Evolutionary conservation across 805 yeast genomes (phyloP).

Genomic region (Pichia sporocuriosa): DNA sequence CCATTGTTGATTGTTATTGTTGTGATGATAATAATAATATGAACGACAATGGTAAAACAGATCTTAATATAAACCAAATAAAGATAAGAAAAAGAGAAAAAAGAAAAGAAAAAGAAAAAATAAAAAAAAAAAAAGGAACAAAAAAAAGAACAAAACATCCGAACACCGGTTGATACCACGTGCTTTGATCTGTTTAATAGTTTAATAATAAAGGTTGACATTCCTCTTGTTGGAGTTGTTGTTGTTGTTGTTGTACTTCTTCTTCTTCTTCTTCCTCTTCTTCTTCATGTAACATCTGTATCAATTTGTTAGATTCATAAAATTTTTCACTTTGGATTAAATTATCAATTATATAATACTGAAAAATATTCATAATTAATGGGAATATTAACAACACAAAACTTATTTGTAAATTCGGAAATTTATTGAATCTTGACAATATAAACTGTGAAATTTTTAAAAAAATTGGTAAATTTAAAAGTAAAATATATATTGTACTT

Average conservation of each 20-base stretch:
- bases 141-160: too few relatives aligned
- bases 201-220: too few relatives aligned
- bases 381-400: slow-evolving; percentile 84
- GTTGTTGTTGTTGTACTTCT: slow-evolving; percentile 2
- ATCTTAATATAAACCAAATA: too few relatives aligned
- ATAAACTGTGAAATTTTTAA: slow-evolving; percentile 67
- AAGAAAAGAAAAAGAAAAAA: too few relatives aligned
- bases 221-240: neutral
- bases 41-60: too few relatives aligned
- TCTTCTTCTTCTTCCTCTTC: slow-evolving; percentile 2
- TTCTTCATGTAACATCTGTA: neutral
- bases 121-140: too few relatives aligned
- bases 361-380: slow-evolving; percentile 64
- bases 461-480: slow-evolving; percentile 57
- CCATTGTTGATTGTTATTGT: too few relatives aligned
- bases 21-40: too few relatives aligned
- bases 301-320: slow-evolving; percentile 19
- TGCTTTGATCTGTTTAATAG: too few relatives aligned
- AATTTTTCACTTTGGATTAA: slow-evolving; percentile 55
- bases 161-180: too few relatives aligned
- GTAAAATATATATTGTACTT: slow-evolving; percentile 46
- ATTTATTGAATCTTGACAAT: slow-evolving; percentile 74
- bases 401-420: slow-evolving; percentile 77
- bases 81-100: too few relatives aligned
- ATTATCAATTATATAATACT: slow-evolving; percentile 65